phyloP scores from a whole-genome alignment of 345 rosid species.

The Stellera chamaejasme region DNA sequence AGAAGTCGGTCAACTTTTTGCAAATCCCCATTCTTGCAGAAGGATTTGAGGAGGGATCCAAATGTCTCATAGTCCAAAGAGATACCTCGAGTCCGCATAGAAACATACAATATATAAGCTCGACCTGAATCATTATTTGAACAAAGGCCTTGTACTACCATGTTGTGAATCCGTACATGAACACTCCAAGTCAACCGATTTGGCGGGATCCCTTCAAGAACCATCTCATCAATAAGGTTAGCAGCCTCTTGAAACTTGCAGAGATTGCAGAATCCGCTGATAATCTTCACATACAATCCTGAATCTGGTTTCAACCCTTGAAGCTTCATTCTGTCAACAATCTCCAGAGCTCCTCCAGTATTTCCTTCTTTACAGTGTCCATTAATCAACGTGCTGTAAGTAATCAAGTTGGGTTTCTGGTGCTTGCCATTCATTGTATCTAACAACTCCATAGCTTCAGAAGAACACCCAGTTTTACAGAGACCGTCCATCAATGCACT shows the following conservation, averaged over 20 bases:
- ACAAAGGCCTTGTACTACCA: constrained; percentile 54
- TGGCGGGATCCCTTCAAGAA: constrained; percentile 50
- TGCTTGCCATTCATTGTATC: constrained; percentile 55
- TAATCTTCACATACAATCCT: constrained; percentile 69
- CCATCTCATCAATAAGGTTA: constrained; percentile 79
- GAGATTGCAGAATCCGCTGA: constrained; percentile 43
- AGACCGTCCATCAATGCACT: constrained; percentile 82
- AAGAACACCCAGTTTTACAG: constrained; percentile 55
- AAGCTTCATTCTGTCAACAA: constrained; percentile 84
- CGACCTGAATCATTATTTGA: constrained; percentile 28
- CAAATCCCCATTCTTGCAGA: constrained; percentile 49
- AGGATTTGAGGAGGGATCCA: constrained; percentile 36
- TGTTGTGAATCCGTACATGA: constrained; percentile 58
- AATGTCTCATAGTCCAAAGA: constrained; percentile 39
- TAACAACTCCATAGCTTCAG: constrained; percentile 54
- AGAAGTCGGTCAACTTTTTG: constrained; percentile 51
- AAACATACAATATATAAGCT: constrained; percentile 49
- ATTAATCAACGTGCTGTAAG: constrained; percentile 52
- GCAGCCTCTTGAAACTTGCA: constrained; percentile 71
- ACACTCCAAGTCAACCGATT: constrained; percentile 69
- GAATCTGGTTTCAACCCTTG: constrained; percentile 88
- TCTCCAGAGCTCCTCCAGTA: constrained; percentile 56
- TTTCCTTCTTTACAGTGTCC: constrained; percentile 79
- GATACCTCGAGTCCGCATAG: constrained; percentile 65
- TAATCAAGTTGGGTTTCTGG: constrained; percentile 56